Base-by-base conservation (phyloP, 352 stramenopile species). In the Phytophthora fragariaefolia region DNA sequence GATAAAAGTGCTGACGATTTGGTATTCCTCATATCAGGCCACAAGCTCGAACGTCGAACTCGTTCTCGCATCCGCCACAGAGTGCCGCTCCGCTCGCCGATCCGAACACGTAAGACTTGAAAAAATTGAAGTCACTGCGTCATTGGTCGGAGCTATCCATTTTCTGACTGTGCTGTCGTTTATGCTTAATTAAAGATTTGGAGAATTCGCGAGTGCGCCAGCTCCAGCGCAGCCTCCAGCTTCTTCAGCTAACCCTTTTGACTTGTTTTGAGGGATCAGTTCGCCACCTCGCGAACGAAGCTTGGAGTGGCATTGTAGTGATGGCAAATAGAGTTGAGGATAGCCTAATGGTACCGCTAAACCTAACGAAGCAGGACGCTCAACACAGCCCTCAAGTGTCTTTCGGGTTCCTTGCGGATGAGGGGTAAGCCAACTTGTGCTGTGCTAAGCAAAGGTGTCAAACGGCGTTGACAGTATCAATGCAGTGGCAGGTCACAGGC, bases 201-300 rank as follows among this genome's bases (percentile, higher is more conserved):
- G 70, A n/a, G 71, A 76, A 43, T 90, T 90, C 40, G 48, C 69
- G 10, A 68, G 77, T 56, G 73, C 80, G 13, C 66, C 76, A 50
- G 73, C 49, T 47, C 76, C 77, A 36, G 56, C 47, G 13, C 79
- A 77, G 63, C 55, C 59, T 2, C 27, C 66, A 5, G 69, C 76
- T 17, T 69, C 77, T 40, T 60, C 85, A 26, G 77, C 85, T 32
- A 95, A 95, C 59, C 87, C 85, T 50, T 93, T 95, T 70, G 87
- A 95, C 66, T 85, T 95, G 81, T 92, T 95, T 71, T 95, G 66
- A 87, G 69, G 38, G 58, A 63, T 50, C n/a, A 43, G 22, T 43
- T 18, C 18, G n/a, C 22, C 34, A 42, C 34, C 47, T 56, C 20
- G 42, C 46, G 47, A 59, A 58, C 18, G 63, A 20, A 78, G 20